Base-by-base conservation (phyloP, 1,139 yeast species). In the Taphrina betulina region DNA sequence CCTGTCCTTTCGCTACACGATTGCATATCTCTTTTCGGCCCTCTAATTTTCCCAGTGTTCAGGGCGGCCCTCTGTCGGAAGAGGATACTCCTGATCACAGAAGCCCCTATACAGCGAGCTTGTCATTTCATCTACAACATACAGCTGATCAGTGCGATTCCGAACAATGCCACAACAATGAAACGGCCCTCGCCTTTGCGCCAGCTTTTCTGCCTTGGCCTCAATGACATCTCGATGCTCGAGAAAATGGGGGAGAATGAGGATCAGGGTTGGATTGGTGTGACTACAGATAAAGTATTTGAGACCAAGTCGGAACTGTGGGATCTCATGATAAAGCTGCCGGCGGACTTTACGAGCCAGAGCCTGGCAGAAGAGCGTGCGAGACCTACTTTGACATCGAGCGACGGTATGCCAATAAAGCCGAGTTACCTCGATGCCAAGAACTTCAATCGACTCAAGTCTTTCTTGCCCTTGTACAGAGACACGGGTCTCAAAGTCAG, bases 51-150 rank as follows among this genome's bases (percentile, higher is more conserved):
- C 20, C 48, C 48, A 19, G 38, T 43, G 14, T 43, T 19, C 17
- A 29, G 48, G 26, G 48, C 48, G 14, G 48, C 48, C 12, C 38
- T 43, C 17, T 36, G 37, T 5, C 37, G 48, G 10, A 43, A 43
- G 17, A 29, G 48, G 7, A 43, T 43, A 2, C 38, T 43, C 26
- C 16, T 43, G 3, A 5, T 43, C 19, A 43, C 48, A 10, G 38
- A 29, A 2, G 48, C 48, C 7, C 48, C 48, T 5, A 37, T 43
- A 5, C 48, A 43, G 28, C 24, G 48, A 10, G 48, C 48, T 5
- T 43, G 48, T 20, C 48, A 43, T 17, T 43, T 43, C 19, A 43
- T 43, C 17, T 43, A 43, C 48, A 43, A 43, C 28, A 29, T 43
- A 8, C 48, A 43, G 31, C 48, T 43, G 12, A 29, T 43, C 16